These are phyloP conservation scores for Mucor sp. DNA, from an alignment of 371 early-diverging fungal genomes.

Conservation along the genomic window DNA sequence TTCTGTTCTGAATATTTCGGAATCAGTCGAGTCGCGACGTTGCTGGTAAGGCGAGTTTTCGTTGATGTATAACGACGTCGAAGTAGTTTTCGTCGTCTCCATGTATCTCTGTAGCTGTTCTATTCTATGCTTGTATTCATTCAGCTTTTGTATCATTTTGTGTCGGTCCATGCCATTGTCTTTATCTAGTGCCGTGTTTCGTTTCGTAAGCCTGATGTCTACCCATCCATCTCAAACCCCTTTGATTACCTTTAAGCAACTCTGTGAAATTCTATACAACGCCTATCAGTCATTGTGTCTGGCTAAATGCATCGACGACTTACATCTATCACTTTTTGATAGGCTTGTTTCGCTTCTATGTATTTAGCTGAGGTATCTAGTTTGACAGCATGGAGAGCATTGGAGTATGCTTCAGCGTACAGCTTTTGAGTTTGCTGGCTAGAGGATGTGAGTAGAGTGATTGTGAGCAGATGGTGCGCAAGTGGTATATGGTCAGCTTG, in stretches of 20 bases:
- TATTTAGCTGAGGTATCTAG: slow-evolving; percentile 49
- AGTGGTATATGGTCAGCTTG: slow-evolving; percentile 9
- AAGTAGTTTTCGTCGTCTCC: slow-evolving; percentile 13
- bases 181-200: slow-evolving; percentile 6
- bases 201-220: neutral
- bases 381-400: slow-evolving; percentile 55
- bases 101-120: slow-evolving; percentile 38
- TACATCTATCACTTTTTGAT: slow-evolving; percentile 56
- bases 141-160: slow-evolving; percentile 38
- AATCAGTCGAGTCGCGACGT: slow-evolving; percentile 31
- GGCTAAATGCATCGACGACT: neutral
- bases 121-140: slow-evolving; percentile 42
- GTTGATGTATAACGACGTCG: slow-evolving; percentile 22
- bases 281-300: neutral
- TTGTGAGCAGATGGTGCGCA: neutral
- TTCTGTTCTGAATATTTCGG: slow-evolving; percentile 19
- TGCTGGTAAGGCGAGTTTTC: slow-evolving; percentile 27
- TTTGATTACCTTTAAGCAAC: slow-evolving; percentile 17
- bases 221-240: neutral
- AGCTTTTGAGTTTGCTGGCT: slow-evolving; percentile 16
- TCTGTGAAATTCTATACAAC: slow-evolving; percentile 17
- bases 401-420: slow-evolving; percentile 50
- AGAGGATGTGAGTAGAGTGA: slow-evolving; percentile 19
- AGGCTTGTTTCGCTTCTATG: slow-evolving; percentile 47
- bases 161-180: slow-evolving; percentile 19